Conservation (phyloP, 257 asterid genomes). For the Lantana camara region DNA sequence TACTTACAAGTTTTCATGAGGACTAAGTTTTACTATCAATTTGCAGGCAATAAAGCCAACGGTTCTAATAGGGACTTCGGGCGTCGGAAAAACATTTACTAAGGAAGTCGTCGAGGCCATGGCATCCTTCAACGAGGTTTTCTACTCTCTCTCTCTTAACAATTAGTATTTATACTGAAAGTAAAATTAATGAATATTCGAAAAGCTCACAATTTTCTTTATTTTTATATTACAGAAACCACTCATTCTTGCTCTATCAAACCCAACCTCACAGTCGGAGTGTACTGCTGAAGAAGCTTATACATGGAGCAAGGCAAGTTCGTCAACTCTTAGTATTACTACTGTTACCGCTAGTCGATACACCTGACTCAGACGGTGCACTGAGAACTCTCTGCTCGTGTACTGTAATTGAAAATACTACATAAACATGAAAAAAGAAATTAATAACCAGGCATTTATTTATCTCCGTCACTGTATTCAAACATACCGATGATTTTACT, state of each 20-base stretch:
- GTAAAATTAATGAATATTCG: background rate
- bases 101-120: background rate
- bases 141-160: constrained; percentile 7
- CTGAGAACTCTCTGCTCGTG: no score
- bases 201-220: background rate
- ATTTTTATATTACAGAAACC: constrained; percentile 51
- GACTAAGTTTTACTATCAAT: no score
- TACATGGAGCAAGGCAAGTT: constrained; percentile 61
- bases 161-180: background rate
- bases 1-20: no score
- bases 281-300: constrained; percentile 88
- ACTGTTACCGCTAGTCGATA: no score
- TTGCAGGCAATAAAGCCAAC: constrained; percentile 12
- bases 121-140: constrained; percentile 15
- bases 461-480: no score
- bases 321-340: no score
- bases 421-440: no score
- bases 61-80: constrained; percentile 8
- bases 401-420: no score
- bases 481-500: background rate
- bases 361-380: no score
- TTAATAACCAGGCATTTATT: no score
- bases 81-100: constrained; percentile 8
- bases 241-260: constrained; percentile 69
- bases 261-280: constrained; percentile 80